Conservation (phyloP, 176 grass and related monocot species). For the Bromus sterilis region DNA sequence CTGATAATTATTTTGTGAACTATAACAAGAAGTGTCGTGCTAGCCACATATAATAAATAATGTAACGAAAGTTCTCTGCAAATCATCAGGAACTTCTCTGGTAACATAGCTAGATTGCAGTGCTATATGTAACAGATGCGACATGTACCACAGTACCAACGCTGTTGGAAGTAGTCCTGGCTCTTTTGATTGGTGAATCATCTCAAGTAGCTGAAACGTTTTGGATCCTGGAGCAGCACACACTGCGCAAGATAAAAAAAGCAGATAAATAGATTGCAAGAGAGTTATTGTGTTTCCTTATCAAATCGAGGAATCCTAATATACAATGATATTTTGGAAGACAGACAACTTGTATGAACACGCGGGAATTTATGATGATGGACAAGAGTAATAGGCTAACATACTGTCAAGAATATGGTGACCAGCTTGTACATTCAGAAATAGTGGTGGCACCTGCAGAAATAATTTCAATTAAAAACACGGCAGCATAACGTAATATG, state of each 20-base stretch:
- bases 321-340: not conserved
- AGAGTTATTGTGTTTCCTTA: not conserved
- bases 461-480: conserved; percentile 24
- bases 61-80: not conserved
- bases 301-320: not conserved
- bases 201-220: conserved; percentile 95
- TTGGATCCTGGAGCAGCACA: conserved; percentile 95
- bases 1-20: not conserved
- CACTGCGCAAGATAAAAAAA: conserved; percentile 48
- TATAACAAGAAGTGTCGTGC: not conserved
- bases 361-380: not conserved
- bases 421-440: conserved; percentile 72
- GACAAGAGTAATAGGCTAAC: conserved; percentile 9
- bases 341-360: not conserved
- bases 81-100: not conserved
- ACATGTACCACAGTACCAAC: conserved; percentile 36
- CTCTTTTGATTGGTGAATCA: conserved; percentile 65
- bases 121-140: not conserved
- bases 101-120: not conserved
- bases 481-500: not conserved
- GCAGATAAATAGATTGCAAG: not conserved
- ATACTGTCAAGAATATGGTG: conserved; percentile 94
- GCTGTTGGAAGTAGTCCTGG: conserved; percentile 56
- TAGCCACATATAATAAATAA: conserved; percentile 5
- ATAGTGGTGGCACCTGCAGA: conserved; percentile 72